These are phyloP conservation scores for Coprinellus micaceus DNA, from an alignment of 768 basidiomycete species.

Conservation along the genomic window DNA sequence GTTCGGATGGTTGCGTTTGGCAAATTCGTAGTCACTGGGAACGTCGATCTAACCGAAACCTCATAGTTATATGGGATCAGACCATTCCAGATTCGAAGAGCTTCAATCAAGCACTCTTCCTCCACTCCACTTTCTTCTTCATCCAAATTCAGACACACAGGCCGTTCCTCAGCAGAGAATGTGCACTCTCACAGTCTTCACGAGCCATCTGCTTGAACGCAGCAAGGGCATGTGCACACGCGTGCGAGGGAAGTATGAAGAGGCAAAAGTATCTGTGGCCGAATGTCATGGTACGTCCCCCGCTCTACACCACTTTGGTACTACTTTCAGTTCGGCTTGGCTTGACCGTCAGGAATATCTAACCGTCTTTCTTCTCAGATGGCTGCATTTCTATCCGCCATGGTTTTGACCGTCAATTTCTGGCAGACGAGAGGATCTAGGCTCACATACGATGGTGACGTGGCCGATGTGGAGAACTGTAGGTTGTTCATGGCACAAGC, in stretches of 20 bases:
- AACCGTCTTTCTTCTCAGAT: slow-evolving; percentile 19
- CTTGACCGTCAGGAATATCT: neutral
- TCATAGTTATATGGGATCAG: slow-evolving; percentile 38
- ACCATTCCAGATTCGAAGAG: slow-evolving; percentile 26
- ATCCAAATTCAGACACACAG: slow-evolving; percentile 66
- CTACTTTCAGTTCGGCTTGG: neutral
- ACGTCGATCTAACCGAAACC: neutral
- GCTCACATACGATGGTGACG: slow-evolving; percentile 38
- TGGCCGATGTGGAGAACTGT: slow-evolving; percentile 51
- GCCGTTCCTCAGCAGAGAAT: slow-evolving; percentile 54
- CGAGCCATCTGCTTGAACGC: slow-evolving; percentile 70
- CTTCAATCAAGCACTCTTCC: slow-evolving; percentile 51
- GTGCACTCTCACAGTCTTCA: slow-evolving; percentile 46
- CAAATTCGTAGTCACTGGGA: no score
- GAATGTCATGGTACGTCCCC: slow-evolving; percentile 23
- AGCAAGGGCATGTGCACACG: slow-evolving; percentile 66
- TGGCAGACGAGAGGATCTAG: slow-evolving; percentile 47
- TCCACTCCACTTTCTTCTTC: slow-evolving; percentile 44
- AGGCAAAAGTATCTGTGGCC: slow-evolving; percentile 28
- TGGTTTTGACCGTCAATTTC: slow-evolving; percentile 55
- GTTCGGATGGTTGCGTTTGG: no score
- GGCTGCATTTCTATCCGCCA: slow-evolving; percentile 33
- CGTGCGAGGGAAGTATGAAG: slow-evolving; percentile 52
- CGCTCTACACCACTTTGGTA: neutral
- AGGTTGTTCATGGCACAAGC: slow-evolving; percentile 40